Percentiles rank a stretch among this genome's conserved stretches.
These are phyloP conservation scores for Cryptococcus wingfieldii DNA, from an alignment of 1,284 basidiomycete species.

Conservation along the genomic window DNA sequence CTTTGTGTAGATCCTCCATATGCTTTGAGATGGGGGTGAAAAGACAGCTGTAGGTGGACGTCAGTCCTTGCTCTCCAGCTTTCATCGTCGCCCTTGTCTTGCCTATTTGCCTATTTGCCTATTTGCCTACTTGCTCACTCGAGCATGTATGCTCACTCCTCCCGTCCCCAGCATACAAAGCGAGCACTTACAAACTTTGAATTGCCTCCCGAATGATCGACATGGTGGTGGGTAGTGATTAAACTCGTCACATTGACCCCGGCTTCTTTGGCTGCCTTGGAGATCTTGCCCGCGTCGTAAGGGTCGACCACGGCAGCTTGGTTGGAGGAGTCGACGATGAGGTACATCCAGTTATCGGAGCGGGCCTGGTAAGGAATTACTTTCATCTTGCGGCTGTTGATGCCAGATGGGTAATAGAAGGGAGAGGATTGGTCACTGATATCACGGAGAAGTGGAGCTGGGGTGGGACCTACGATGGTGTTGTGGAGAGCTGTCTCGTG, in stretches of 20 bases:
- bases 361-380: conserved; percentile 71
- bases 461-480: not conserved
- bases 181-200: conserved; percentile 52
- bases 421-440: not conserved
- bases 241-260: conserved; percentile 62
- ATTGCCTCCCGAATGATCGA: conserved; percentile 87
- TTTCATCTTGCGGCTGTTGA: conserved; percentile 34
- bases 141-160: not conserved
- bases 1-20: conserved; percentile 78
- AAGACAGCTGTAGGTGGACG: conserved; percentile 19
- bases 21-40: conserved; percentile 63
- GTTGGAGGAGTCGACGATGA: conserved; percentile 67
- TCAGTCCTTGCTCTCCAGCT: not conserved
- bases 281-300: conserved; percentile 73
- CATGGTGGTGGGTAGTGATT: conserved; percentile 84
- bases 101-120: no score
- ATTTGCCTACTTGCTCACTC: not conserved
- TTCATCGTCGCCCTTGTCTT: not conserved
- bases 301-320: conserved; percentile 64
- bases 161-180: no score
- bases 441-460: not conserved
- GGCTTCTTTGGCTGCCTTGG: conserved; percentile 61
- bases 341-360: conserved; percentile 83
- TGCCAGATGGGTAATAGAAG: not conserved
- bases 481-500: not conserved